Conservation (phyloP, 192 early-diverging fungal genomes). For the Coemansia erecta region DNA sequence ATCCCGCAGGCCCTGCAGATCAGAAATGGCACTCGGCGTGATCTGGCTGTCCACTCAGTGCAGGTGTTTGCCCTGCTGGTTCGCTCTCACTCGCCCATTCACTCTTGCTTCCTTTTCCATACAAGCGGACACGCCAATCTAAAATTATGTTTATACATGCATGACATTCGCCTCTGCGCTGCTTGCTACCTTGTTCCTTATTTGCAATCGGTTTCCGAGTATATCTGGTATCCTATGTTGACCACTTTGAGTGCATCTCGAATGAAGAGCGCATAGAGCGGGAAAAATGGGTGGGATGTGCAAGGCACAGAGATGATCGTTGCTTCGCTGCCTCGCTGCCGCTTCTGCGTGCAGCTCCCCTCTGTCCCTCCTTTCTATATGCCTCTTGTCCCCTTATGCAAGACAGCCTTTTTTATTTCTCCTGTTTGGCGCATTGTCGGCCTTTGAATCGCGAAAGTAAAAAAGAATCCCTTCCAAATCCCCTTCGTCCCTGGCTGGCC, state of each 20-base stretch:
- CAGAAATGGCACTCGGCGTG: too few species aligned
- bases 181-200: too few species aligned
- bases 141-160: too few species aligned
- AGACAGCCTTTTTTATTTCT: conserved; percentile 8
- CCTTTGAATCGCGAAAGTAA: not conserved
- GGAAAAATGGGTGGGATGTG: not conserved
- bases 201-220: not conserved
- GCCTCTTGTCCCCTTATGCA: conserved; percentile 8
- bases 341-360: conserved; percentile 2
- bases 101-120: too few species aligned
- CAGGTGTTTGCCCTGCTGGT: too few species aligned
- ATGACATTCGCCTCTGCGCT: too few species aligned
- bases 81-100: too few species aligned
- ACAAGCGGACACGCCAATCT: too few species aligned
- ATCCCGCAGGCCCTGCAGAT: too few species aligned
- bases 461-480: not conserved
- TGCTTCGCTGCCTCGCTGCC: not conserved
- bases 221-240: conserved; percentile 6
- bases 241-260: too few species aligned
- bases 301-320: not conserved
- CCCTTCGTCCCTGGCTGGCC: not conserved
- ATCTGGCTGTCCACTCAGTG: too few species aligned
- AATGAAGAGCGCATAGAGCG: not conserved
- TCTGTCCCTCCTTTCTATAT: too few species aligned
- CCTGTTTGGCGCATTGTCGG: not conserved